phyloP scores from a whole-genome alignment of 1,284 basidiomycete genomes.

The Apiotrichum akiyoshidainum region DNA sequence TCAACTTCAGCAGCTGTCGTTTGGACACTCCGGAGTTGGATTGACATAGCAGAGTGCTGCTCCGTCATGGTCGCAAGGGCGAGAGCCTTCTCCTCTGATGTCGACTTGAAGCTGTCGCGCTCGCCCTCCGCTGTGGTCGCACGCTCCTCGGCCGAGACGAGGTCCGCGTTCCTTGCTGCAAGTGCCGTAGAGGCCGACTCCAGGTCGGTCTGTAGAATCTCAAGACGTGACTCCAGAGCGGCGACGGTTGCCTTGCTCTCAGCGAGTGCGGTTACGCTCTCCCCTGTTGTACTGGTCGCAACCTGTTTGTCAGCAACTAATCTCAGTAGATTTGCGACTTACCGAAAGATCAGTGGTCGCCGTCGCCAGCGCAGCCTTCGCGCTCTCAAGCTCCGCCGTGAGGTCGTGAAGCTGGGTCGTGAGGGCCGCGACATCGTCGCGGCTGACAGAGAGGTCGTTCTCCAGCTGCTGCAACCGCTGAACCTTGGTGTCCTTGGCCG shows the following conservation, averaged over 20 bases:
- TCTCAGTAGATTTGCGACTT: background rate
- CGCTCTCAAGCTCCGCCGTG: background rate
- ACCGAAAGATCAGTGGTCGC: background rate
- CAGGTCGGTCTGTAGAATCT: conserved; percentile 7
- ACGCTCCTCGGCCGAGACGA: conserved; percentile 1
- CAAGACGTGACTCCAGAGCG: background rate
- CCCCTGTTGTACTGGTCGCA: background rate
- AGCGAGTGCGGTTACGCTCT: background rate
- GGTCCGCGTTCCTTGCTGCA: conserved; percentile 5
- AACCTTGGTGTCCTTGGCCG: conserved; percentile 1
- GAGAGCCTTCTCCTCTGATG: background rate
- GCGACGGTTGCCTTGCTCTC: conserved; percentile 6
- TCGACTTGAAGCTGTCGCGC: conserved; percentile 6
- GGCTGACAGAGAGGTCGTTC: conserved; percentile 16
- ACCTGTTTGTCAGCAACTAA: background rate
- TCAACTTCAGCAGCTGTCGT: background rate
- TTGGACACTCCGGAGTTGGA: background rate
- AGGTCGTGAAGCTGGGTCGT: background rate
- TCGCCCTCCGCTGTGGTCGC: background rate
- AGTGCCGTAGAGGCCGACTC: conserved; percentile 1
- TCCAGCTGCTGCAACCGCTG: conserved; percentile 7
- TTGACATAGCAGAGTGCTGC: background rate
- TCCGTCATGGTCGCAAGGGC: background rate
- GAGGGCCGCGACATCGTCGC: conserved; percentile 28
- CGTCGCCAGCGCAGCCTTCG: background rate